phyloP scores from a whole-genome alignment of 352 stramenopile species.

The Globisporangium echinulatum region DNA sequence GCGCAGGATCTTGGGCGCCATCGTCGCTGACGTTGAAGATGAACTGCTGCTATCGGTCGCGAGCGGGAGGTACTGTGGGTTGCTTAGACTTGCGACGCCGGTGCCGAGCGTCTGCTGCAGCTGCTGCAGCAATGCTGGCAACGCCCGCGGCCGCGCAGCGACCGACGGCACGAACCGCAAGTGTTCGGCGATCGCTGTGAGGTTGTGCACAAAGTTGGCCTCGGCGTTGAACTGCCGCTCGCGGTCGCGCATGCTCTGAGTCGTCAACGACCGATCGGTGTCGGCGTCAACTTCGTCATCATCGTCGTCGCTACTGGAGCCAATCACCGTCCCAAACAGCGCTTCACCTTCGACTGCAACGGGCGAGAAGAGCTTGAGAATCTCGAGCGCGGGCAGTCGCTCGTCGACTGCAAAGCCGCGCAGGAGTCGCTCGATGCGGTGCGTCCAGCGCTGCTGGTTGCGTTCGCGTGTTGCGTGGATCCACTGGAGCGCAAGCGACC shows the following conservation, averaged over 20 bases:
- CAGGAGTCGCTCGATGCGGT: slow-evolving; percentile 7
- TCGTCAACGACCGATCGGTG: neutral
- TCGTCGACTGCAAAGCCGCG: neutral
- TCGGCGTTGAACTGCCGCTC: slow-evolving; percentile 25
- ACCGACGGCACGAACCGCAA: slow-evolving; percentile 20
- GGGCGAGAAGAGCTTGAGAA: slow-evolving; percentile 13
- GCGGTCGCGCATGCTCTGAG: slow-evolving; percentile 7
- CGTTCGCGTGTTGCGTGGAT: slow-evolving; percentile 16
- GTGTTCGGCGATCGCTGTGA: slow-evolving; percentile 24
- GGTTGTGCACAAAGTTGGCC: slow-evolving; percentile 24
- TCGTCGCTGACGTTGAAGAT: too few species aligned
- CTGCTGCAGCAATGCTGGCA: slow-evolving; percentile 10
- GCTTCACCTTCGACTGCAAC: neutral
- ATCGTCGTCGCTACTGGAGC: neutral
- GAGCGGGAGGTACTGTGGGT: slow-evolving; percentile 16
- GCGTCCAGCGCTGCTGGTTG: slow-evolving; percentile 9
- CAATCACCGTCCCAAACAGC: slow-evolving; percentile 1
- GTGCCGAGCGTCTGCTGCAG: slow-evolving; percentile 15
- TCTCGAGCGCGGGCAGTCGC: neutral
- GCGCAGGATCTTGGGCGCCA: slow-evolving; percentile 14
- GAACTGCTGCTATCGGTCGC: neutral
- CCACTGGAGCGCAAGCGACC: slow-evolving; percentile 17
- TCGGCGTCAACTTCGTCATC: neutral
- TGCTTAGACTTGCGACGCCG: neutral
- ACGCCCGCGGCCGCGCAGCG: neutral